A percentile compares a stretch with the other conserved stretches of the same genome.
These are phyloP conservation scores for Coix lacrymajobi DNA, from an alignment of 176 grass and related monocot species.

Conservation along the genomic window DNA sequence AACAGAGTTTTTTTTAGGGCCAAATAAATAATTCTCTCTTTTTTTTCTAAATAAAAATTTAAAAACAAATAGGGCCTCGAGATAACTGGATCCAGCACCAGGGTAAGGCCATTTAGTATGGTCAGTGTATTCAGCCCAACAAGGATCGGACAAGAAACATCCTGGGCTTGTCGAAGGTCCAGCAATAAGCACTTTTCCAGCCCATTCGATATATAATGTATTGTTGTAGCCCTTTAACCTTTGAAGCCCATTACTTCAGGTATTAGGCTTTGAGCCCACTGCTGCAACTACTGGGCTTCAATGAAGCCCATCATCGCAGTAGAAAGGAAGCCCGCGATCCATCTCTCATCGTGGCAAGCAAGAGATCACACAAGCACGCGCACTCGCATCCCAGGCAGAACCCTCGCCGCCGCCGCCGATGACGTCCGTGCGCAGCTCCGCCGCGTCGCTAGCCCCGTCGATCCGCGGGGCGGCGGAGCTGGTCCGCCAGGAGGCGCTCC, in stretches of 20 bases:
- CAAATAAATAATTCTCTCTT: too few species aligned
- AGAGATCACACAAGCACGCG: too few species aligned
- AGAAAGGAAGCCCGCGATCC: background rate
- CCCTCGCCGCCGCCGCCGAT: conserved; percentile 39
- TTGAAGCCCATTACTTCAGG: background rate
- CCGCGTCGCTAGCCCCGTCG: conserved; percentile 34
- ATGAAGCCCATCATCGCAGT: background rate
- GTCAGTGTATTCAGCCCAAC: background rate
- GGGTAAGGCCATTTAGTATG: background rate
- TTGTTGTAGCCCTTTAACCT: background rate
- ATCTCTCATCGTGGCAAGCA: background rate
- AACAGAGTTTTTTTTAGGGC: too few species aligned
- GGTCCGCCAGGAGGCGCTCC: conserved; percentile 48
- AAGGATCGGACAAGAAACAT: background rate
- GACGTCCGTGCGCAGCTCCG: conserved; percentile 56
- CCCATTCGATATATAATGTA: too few species aligned
- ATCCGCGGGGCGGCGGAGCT: conserved; percentile 53
- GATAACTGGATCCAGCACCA: background rate
- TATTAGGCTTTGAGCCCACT: background rate
- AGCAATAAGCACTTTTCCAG: background rate
- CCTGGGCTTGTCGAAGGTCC: background rate
- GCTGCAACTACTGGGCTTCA: background rate
- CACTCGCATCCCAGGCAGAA: background rate
- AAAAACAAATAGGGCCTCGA: background rate
- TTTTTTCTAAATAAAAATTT: too few species aligned